A percentile compares a stretch with the other conserved stretches of the same genome.
Conservation (phyloP, 345 rosid species). For the Citrus cavaleriei region DNA sequence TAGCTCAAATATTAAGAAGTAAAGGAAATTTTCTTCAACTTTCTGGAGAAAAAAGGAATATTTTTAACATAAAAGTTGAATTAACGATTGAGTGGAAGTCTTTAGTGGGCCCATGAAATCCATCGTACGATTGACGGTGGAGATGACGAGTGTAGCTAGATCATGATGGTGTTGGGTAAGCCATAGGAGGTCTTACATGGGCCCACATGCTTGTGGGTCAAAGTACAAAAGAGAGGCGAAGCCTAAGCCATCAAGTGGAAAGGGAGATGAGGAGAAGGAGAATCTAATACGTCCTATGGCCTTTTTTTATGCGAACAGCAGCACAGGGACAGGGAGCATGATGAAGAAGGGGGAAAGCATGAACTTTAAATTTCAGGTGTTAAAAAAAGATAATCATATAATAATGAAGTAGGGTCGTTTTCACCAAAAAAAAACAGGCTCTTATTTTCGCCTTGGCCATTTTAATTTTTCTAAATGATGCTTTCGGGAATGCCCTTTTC, state of each 20-base stretch:
- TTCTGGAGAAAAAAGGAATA: too few species aligned
- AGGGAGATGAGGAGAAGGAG: background rate
- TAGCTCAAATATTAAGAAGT: too few species aligned
- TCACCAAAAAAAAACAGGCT: background rate
- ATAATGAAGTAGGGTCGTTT: background rate
- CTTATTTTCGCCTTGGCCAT: background rate
- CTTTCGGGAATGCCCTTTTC: background rate
- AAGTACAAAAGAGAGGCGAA: slow-evolving; percentile 19
- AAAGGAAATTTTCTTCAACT: too few species aligned
- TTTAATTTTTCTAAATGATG: background rate
- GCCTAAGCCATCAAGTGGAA: background rate
- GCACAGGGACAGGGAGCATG: background rate
- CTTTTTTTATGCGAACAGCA: background rate
- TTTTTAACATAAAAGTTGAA: too few species aligned
- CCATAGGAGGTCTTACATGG: background rate
- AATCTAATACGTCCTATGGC: slow-evolving; percentile 14
- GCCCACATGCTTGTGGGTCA: slow-evolving; percentile 22
- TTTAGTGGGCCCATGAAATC: background rate
- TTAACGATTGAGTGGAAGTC: background rate
- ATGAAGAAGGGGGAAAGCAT: too few species aligned
- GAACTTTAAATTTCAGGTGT: too few species aligned
- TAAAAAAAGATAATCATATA: too few species aligned
- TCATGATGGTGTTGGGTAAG: slow-evolving; percentile 2
- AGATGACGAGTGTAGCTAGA: slow-evolving; percentile 11
- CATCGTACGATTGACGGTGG: background rate